Evolutionary conservation across 768 basidiomycete genomes (phyloP).

Genomic region (Kwoniella botswanensis): DNA sequence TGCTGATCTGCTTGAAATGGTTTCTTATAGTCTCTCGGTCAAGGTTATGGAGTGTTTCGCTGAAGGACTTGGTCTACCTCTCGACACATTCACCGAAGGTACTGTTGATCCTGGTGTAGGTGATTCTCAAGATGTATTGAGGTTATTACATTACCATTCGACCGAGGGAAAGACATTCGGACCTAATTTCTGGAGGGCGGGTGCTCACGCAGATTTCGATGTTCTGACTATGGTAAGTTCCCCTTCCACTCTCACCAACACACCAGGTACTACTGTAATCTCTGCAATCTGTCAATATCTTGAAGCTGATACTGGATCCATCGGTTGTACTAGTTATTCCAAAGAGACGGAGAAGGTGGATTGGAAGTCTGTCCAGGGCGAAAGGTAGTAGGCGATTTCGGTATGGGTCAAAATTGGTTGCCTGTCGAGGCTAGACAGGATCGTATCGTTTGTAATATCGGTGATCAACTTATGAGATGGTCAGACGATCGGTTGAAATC

Average conservation of each 20-base stretch:
- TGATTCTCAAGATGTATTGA: conserved; percentile 41
- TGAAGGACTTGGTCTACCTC: conserved; percentile 43
- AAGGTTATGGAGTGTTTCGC: conserved; percentile 50
- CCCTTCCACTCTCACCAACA: too few species aligned
- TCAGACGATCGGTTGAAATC: conserved; percentile 50
- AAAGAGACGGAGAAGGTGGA: conserved; percentile 47
- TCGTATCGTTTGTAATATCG: conserved; percentile 53
- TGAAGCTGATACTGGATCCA: neutral
- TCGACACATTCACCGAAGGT: conserved; percentile 43
- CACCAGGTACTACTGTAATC: too few species aligned
- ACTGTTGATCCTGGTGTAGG: conserved; percentile 38
- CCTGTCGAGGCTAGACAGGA: conserved; percentile 38
- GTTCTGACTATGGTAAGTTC: conserved; percentile 44
- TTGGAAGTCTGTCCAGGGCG: conserved; percentile 53
- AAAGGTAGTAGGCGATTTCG: conserved; percentile 47
- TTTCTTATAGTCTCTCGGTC: conserved; percentile 21
- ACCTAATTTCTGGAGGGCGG: conserved; percentile 44
- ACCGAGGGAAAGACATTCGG: conserved; percentile 43
- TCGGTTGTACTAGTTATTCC: conserved; percentile 37
- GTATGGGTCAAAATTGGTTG: conserved; percentile 44
- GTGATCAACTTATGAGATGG: conserved; percentile 47
- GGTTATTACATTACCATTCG: conserved; percentile 48
- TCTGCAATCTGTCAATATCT: neutral
- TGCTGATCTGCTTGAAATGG: neutral
- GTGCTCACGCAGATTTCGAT: conserved; percentile 52